Percentiles rank a stretch among this genome's conserved stretches.
phyloP scores from a whole-genome alignment of 1,284 basidiomycete genomes.

The Pyrrhoderma lamaoense region DNA sequence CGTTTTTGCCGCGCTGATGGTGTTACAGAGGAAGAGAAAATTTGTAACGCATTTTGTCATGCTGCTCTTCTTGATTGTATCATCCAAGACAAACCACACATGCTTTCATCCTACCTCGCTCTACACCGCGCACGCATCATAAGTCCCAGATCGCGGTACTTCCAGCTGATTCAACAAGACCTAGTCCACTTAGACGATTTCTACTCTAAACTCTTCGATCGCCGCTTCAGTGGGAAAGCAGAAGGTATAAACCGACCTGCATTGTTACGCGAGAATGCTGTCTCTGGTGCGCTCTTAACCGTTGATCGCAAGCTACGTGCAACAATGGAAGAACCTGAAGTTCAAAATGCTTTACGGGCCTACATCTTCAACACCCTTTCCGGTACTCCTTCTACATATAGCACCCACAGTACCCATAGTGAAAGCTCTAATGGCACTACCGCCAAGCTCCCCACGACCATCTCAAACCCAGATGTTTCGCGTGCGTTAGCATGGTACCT shows the following conservation, averaged over 20 bases:
- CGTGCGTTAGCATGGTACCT: conserved; percentile 50
- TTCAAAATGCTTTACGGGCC: conserved; percentile 38
- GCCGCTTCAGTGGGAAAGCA: conserved; percentile 55
- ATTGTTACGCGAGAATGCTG: conserved; percentile 60
- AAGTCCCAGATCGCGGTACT: conserved; percentile 47
- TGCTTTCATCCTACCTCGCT: conserved; percentile 66
- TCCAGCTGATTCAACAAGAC: conserved; percentile 61
- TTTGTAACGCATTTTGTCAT: conserved; percentile 69
- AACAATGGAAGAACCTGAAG: conserved; percentile 37
- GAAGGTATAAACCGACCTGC: conserved; percentile 59
- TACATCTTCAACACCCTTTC: conserved; percentile 39
- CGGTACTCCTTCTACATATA: conserved; percentile 10
- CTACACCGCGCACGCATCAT: conserved; percentile 61
- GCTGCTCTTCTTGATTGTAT: conserved; percentile 82
- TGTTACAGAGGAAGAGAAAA: conserved; percentile 47
- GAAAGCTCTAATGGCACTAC: neutral
- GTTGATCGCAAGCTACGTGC: conserved; percentile 49
- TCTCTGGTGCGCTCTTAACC: conserved; percentile 53
- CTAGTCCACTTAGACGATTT: conserved; percentile 65
- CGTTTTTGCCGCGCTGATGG: conserved; percentile 58
- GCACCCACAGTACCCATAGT: neutral
- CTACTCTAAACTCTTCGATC: conserved; percentile 63
- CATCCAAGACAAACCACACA: conserved; percentile 78
- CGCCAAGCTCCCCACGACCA: neutral
- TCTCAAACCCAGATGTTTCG: conserved; percentile 31